These are phyloP conservation scores for Domatiomyces globalis DNA, from an alignment of 2,329 filamentous ascomycete genomes.

Conservation along the genomic window DNA sequence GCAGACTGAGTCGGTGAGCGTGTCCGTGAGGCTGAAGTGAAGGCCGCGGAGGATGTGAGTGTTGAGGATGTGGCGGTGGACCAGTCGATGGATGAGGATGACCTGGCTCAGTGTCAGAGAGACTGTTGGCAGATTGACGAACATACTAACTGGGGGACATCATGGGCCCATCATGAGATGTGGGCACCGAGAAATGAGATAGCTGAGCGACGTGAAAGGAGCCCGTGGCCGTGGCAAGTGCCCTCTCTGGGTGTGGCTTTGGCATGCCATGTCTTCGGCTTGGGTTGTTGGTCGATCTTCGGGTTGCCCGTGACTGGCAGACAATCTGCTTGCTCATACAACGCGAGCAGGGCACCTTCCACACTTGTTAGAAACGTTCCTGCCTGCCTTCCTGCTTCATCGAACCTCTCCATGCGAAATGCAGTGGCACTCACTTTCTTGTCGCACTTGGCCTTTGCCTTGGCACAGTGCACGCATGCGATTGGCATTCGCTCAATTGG, in stretches of 20 bases:
- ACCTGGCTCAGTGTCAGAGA: neutral
- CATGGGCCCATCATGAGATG: slow-evolving; percentile 8
- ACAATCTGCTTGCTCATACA: slow-evolving; percentile 19
- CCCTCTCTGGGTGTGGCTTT: slow-evolving; percentile 14
- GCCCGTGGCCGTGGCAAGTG: slow-evolving; percentile 12
- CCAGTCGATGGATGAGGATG: neutral
- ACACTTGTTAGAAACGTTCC: neutral
- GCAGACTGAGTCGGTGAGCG: slow-evolving; percentile 11
- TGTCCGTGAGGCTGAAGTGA: neutral
- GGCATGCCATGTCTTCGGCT: slow-evolving; percentile 13
- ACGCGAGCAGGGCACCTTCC: slow-evolving; percentile 18
- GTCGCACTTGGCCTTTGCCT: slow-evolving; percentile 20
- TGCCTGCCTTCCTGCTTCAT: neutral
- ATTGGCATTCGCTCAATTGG: slow-evolving; percentile 17
- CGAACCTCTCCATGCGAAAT: neutral
- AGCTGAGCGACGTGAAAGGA: slow-evolving; percentile 17
- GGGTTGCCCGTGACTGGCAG: slow-evolving; percentile 17
- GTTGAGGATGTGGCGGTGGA: neutral
- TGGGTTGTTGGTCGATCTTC: slow-evolving; percentile 17
- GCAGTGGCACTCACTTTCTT: slow-evolving; percentile 17
- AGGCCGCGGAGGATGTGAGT: neutral
- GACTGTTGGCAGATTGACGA: neutral
- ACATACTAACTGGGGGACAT: slow-evolving; percentile 12
- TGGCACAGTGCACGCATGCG: slow-evolving; percentile 19
- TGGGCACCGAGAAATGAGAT: slow-evolving; percentile 12